These are phyloP conservation scores for Cystofilobasidium bisporidii DNA, from an alignment of 768 basidiomycete genomes.

Conservation along the genomic window DNA sequence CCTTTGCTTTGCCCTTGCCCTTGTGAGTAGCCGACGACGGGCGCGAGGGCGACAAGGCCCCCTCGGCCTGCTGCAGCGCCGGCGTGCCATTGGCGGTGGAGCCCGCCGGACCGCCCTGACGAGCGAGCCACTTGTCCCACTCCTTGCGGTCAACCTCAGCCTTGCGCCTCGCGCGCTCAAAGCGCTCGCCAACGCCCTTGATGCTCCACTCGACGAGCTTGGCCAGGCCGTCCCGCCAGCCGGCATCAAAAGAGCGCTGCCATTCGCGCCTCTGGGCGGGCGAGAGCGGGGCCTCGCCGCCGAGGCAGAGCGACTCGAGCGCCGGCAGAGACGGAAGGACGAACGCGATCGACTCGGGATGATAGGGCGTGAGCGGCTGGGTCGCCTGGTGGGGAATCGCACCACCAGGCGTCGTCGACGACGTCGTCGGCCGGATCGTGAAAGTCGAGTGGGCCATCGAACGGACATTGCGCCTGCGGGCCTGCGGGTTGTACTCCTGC, in stretches of 20 bases:
- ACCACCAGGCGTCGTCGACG: neutral
- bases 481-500: conserved; percentile 15
- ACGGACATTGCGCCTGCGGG: conserved; percentile 33
- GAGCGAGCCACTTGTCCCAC: conserved; percentile 26
- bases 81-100: neutral
- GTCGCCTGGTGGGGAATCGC: conserved; percentile 28
- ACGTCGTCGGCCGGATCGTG: conserved; percentile 32
- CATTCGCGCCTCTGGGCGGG: conserved; percentile 33
- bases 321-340: conserved; percentile 38
- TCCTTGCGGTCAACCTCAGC: conserved; percentile 33
- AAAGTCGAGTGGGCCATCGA: conserved; percentile 38
- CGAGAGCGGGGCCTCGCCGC: conserved; percentile 36
- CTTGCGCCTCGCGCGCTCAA: conserved; percentile 36
- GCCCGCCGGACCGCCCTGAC: neutral
- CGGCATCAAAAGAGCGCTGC: conserved; percentile 36
- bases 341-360: conserved; percentile 30
- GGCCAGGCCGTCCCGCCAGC: conserved; percentile 38
- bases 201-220: conserved; percentile 37
- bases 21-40: neutral
- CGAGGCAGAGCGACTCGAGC: conserved; percentile 36
- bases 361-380: neutral
- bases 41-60: neutral
- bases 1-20: conserved; percentile 22
- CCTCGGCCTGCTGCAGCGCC: neutral
- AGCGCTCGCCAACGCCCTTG: conserved; percentile 36